A percentile compares a stretch with the other conserved stretches of the same genome.
Conservation (phyloP, 306 rosid genomes). For the Arachis stenosperma region DNA sequence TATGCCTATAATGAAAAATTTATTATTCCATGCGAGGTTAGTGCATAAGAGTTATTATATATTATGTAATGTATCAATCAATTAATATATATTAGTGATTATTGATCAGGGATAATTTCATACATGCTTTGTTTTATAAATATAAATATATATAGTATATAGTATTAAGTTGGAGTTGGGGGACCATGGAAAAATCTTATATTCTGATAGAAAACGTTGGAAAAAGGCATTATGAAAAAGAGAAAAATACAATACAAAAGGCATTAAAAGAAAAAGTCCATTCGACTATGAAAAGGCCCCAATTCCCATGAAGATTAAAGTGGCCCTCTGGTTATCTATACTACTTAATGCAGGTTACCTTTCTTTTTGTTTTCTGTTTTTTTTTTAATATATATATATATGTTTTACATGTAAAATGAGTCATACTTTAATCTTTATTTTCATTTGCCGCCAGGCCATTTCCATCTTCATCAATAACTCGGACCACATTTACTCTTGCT, state of each 20-base stretch:
- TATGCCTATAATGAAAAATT: neutral
- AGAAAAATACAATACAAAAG: conserved; percentile 26
- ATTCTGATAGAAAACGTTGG: conserved; percentile 34
- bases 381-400: neutral
- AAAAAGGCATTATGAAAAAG: conserved; percentile 45
- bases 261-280: conserved; percentile 46
- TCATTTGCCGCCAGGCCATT: conserved; percentile 36
- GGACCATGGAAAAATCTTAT: conserved; percentile 46
- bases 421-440: conserved; percentile 44
- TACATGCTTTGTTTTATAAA: conserved; percentile 6
- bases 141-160: neutral
- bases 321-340: conserved; percentile 47
- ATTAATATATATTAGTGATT: neutral
- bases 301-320: conserved; percentile 56
- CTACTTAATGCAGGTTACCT: conserved; percentile 29
- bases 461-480: conserved; percentile 61
- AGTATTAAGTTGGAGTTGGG: conserved; percentile 32
- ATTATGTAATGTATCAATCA: conserved; percentile 34
- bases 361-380: neutral
- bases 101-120: conserved; percentile 8
- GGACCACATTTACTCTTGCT: conserved; percentile 64
- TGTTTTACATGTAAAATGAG: conserved; percentile 31
- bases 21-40: conserved; percentile 12
- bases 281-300: conserved; percentile 50
- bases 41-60: neutral